Conservation (phyloP, 176 grass and related monocot species). For the Bolboschoenus planiculmis region DNA sequence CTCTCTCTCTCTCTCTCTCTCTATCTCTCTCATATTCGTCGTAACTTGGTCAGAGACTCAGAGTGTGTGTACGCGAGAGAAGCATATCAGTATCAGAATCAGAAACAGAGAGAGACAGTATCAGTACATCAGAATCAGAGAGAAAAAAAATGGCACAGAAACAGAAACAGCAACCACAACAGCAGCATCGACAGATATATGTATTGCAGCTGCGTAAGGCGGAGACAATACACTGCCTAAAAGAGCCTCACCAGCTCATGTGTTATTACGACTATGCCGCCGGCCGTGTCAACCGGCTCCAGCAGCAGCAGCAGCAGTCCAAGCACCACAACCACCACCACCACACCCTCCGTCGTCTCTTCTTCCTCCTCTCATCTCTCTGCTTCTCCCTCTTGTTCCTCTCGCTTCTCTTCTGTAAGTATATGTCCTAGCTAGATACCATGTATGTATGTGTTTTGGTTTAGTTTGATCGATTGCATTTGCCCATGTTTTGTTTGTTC, state of each 20-base stretch:
- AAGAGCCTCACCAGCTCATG: constrained; percentile 22
- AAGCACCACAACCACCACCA: constrained; percentile 44
- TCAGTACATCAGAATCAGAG: background rate
- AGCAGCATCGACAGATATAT: constrained; percentile 55
- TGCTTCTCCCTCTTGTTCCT: constrained; percentile 27
- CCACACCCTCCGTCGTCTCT: constrained; percentile 28
- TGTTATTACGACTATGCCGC: constrained; percentile 22
- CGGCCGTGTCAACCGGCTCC: constrained; percentile 2
- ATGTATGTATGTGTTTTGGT: background rate
- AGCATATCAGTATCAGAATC: background rate
- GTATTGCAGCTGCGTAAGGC: constrained; percentile 68
- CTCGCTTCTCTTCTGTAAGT: constrained; percentile 30
- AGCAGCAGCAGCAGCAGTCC: constrained; percentile 35
- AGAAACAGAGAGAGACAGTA: background rate
- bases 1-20: constrained; percentile 10
- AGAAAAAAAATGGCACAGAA: constrained; percentile 19
- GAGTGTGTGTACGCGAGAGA: background rate
- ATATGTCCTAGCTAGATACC: background rate
- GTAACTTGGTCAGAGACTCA: background rate
- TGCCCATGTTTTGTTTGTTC: background rate
- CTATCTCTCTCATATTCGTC: background rate
- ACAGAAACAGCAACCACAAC: constrained; percentile 7
- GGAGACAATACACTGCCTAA: constrained; percentile 42
- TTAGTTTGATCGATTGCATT: background rate
- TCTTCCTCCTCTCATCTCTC: constrained; percentile 41